Base-by-base conservation (phyloP, 352 stramenopile genomes). In the Globisporangium rhizosaccharum region DNA sequence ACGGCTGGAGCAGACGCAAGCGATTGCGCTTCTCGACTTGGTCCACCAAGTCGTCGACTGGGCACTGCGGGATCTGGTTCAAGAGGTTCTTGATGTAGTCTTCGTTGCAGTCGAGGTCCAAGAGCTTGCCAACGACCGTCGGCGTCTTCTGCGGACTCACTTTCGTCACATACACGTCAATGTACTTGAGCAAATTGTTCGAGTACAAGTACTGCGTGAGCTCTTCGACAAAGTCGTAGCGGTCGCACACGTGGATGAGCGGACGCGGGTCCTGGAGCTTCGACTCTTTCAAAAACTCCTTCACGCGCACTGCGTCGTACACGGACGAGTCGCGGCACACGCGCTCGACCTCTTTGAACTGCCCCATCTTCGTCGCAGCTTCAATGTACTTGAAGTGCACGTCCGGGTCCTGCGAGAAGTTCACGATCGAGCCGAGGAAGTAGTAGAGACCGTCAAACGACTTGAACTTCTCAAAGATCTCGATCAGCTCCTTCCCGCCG, bases 301-400 rank as follows among this genome's bases (percentile, higher is more conserved):
- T 99, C 61, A 99, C 97, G 76, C 98, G 93, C 57, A 99, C 94
- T 26, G 97, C 85, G 60, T 99, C 95, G 84, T 99, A 99, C 56
- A 99, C 97, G 46, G 97, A 99, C n/a, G 96, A 99, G 76, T 99
- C 98, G 59, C 97, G 94, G 73, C 97, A 99, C 50, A 99, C 97
- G 55, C 97, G 94, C 75, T 99, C 97, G 25, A 99, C 97, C 73
- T 99, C 97, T 76, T 99, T 99, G 81, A 99, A 99, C 71, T 99
- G 97, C 41, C 97, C 96, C 82, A 99, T 98, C 89, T 99, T 98
- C 57, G 97, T 98, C 18, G 97, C 97, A 51, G 96, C 95, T 79
- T 99, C 96, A 83, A 99, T 99, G 82, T 99, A 99, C 82, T 99
- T 99, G 75, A 99, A 99, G 75, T 99, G 97, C 45, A 99, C 97